phyloP scores from a whole-genome alignment of 2,329 filamentous ascomycete species.

The Scedosporium dehoogii region DNA sequence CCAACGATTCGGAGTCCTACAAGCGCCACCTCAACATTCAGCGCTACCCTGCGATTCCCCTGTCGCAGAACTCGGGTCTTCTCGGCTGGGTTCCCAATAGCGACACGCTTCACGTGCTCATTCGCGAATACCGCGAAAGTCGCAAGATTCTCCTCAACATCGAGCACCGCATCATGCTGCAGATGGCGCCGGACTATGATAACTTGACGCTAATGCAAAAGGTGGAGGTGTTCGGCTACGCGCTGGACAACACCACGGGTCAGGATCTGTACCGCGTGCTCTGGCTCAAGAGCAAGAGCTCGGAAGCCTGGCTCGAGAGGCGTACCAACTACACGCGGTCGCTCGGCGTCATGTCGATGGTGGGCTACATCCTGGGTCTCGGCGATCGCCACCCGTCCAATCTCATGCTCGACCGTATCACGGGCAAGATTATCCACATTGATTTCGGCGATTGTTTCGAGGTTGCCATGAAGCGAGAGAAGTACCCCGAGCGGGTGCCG shows the following conservation, averaged over 20 bases:
- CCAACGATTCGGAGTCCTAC: constrained; percentile 90
- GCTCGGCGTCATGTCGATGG: constrained; percentile 99
- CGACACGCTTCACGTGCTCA: constrained; percentile 92
- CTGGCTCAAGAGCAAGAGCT: constrained; percentile 98
- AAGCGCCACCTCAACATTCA: constrained; percentile 97
- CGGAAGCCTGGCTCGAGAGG: constrained; percentile 93
- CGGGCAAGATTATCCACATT: constrained; percentile 95
- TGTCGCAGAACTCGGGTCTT: constrained; percentile 92
- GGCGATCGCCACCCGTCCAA: constrained; percentile 97
- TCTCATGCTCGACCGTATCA: constrained; percentile 90
- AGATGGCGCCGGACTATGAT: constrained; percentile 99
- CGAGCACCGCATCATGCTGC: constrained; percentile 98
- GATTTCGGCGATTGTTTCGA: constrained; percentile 99
- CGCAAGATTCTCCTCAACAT: constrained; percentile 98
- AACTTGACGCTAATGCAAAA: constrained; percentile 99
- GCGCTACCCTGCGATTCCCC: constrained; percentile 88
- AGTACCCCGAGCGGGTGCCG: constrained; percentile 93
- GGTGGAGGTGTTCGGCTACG: constrained; percentile 98
- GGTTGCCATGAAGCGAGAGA: constrained; percentile 98
- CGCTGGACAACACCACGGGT: constrained; percentile 96
- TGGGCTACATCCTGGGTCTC: constrained; percentile 96
- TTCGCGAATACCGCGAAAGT: constrained; percentile 93
- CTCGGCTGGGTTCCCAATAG: constrained; percentile 96
- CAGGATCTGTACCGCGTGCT: constrained; percentile 96
- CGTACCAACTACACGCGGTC: constrained; percentile 98